phyloP scores from a whole-genome alignment of 2,329 filamentous ascomycete species.

The Aspergillus amoenus region DNA sequence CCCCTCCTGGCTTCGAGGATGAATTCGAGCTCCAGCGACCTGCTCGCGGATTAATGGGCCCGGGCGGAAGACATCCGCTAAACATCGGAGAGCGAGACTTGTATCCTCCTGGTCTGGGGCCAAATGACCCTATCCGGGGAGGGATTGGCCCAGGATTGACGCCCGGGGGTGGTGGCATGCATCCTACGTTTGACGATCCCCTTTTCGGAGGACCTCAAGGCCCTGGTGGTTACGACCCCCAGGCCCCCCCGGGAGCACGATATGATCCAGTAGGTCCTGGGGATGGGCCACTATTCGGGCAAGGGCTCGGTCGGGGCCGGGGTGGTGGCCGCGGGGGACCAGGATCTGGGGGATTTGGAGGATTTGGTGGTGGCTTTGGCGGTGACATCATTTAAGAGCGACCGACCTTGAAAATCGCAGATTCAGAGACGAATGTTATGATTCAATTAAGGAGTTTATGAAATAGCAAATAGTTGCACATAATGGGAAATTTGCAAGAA shows the following conservation, averaged over 20 bases:
- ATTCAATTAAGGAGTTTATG: too few species aligned
- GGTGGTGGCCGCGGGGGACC: constrained; percentile 23
- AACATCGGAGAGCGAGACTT: constrained; percentile 83
- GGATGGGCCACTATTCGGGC: constrained; percentile 46
- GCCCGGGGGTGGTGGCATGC: constrained; percentile 79
- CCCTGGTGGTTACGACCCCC: constrained; percentile 61
- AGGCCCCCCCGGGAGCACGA: constrained; percentile 81
- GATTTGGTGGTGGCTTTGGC: constrained; percentile 44
- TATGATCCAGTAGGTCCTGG: constrained; percentile 86
- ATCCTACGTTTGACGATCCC: constrained; percentile 91
- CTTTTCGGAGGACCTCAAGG: constrained; percentile 65
- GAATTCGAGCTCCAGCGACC: constrained; percentile 79
- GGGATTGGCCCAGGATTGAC: constrained; percentile 63
- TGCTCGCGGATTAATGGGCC: constrained; percentile 49
- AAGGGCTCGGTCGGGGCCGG: constrained; percentile 39
- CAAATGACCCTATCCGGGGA: constrained; percentile 74
- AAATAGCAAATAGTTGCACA: too few species aligned
- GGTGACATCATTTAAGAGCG: constrained; percentile 40
- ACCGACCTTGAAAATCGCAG: too few species aligned
- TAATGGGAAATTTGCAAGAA: too few species aligned
- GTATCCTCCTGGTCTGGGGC: constrained; percentile 81
- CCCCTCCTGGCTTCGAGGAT: constrained; percentile 89
- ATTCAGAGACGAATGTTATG: too few species aligned
- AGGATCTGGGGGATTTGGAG: constrained; percentile 41
- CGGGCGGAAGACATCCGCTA: constrained; percentile 56